Evolutionary conservation across 768 basidiomycete genomes (phyloP).

Genomic region (Sporobolomyces pararoseus): DNA sequence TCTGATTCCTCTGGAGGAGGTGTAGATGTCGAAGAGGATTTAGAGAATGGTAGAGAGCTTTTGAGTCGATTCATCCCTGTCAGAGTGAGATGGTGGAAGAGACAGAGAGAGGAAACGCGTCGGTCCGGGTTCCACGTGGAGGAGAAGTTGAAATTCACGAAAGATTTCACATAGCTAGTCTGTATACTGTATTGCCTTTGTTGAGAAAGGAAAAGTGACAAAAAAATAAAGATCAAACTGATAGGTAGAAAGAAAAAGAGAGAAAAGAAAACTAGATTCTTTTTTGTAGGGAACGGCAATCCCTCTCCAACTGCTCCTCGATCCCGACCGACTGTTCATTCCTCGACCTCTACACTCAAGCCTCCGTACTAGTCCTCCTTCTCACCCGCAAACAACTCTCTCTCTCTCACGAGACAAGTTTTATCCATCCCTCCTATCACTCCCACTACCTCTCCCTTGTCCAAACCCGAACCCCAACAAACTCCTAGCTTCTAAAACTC

Average conservation of each 20-base stretch:
- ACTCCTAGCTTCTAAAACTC: constrained; percentile 59
- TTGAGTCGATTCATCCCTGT: constrained; percentile 28
- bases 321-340: neutral
- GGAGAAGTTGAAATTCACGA: neutral
- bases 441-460: constrained; percentile 16
- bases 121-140: neutral
- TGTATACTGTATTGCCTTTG: no score
- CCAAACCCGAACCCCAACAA: constrained; percentile 3
- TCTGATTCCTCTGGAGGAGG: neutral
- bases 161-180: no score
- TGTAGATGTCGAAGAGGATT: neutral
- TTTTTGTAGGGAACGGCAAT: no score
- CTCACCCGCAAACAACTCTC: neutral
- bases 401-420: neutral
- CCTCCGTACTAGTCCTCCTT: neutral
- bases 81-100: neutral
- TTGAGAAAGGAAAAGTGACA: no score
- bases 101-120: neutral
- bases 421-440: constrained; percentile 23
- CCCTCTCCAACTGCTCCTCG: neutral
- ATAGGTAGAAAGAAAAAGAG: neutral
- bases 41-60: neutral
- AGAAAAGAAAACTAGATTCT: no score
- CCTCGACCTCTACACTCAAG: no score
- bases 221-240: neutral